Evolutionary conservation across 1,284 basidiomycete genomes (phyloP).

Genomic region (Ganoderma lucidum): DNA sequence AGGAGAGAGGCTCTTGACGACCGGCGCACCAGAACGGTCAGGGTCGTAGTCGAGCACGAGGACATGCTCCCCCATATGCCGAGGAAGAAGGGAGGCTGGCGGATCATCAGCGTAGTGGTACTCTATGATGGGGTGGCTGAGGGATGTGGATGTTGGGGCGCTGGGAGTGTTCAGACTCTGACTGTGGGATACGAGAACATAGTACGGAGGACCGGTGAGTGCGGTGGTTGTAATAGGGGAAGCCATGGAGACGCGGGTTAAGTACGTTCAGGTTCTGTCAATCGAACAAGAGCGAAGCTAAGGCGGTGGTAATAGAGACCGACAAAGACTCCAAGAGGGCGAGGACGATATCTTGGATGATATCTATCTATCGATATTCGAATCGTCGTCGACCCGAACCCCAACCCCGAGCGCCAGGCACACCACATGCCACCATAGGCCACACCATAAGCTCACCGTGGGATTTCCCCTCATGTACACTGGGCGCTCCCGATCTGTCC

Average conservation of each 20-base stretch:
- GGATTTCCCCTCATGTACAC: background rate
- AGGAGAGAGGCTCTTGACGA: conserved; percentile 68
- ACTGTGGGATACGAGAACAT: conserved; percentile 66
- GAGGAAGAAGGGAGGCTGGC: conserved; percentile 65
- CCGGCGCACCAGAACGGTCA: conserved; percentile 43
- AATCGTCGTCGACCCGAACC: too few species aligned
- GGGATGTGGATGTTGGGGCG: conserved; percentile 50
- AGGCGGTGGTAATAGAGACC: background rate
- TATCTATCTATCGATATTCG: too few species aligned
- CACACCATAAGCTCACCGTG: background rate
- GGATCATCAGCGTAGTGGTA: conserved; percentile 84
- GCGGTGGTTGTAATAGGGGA: conserved; percentile 13
- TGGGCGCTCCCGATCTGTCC: background rate
- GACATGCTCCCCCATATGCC: conserved; percentile 67
- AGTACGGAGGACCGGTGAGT: conserved; percentile 55
- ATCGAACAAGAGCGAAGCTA: background rate
- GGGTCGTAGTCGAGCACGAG: conserved; percentile 74
- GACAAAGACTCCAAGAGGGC: background rate
- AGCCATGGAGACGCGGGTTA: conserved; percentile 10
- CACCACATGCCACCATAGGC: background rate
- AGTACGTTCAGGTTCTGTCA: background rate
- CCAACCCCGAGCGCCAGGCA: background rate
- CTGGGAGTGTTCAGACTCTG: conserved; percentile 44
- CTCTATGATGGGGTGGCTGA: conserved; percentile 79
- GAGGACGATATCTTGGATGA: background rate